phyloP scores from a whole-genome alignment of 805 yeast species.

The Candida morakotiae region DNA sequence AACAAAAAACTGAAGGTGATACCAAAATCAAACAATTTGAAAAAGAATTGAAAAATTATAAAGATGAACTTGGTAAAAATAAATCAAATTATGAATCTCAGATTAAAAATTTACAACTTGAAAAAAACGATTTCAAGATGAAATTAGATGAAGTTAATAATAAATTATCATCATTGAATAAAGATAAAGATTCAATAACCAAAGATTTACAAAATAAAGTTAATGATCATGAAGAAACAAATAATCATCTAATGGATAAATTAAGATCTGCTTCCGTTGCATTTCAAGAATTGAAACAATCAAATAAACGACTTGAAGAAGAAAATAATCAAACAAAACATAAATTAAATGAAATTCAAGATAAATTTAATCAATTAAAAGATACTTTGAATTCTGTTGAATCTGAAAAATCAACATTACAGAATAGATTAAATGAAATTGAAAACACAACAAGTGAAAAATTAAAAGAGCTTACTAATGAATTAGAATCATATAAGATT shows the following conservation, averaged over 20 bases:
- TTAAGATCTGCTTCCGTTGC: constrained; percentile 36
- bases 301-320: constrained; percentile 12
- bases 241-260: constrained; percentile 38
- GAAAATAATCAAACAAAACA: constrained; percentile 12
- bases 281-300: constrained; percentile 24
- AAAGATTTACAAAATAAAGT: constrained; percentile 20
- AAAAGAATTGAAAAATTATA: constrained; percentile 30
- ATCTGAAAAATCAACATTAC: constrained; percentile 3
- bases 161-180: constrained; percentile 15
- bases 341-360: constrained; percentile 9
- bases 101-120: constrained; percentile 16
- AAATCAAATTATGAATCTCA: constrained; percentile 18
- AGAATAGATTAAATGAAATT: constrained; percentile 1
- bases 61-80: constrained; percentile 31
- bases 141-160: constrained; percentile 10
- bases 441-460: constrained; percentile 4
- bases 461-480: constrained; percentile 1
- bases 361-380: constrained; percentile 2
- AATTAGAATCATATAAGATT: neutral
- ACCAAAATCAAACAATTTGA: constrained; percentile 39
- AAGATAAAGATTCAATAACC: constrained; percentile 14
- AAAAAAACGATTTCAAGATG: constrained; percentile 20
- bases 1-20: constrained; percentile 52
- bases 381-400: constrained; percentile 6
- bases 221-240: constrained; percentile 25